Base-by-base conservation (phyloP, 1,284 basidiomycete species). In the Naganishia cerealis region DNA sequence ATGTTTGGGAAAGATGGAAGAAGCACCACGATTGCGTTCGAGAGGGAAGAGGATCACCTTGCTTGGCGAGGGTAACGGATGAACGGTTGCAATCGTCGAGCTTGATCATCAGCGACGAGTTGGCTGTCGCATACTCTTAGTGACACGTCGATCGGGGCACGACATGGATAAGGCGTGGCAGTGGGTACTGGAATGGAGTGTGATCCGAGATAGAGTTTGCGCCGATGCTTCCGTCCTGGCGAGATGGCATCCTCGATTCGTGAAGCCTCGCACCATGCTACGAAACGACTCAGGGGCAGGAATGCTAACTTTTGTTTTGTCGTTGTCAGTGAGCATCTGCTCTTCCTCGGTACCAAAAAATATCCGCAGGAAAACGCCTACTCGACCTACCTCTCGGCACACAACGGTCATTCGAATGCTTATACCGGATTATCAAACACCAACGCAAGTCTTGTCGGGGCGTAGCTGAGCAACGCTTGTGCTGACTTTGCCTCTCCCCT, bases 361-460 rank as follows among this genome's bases (percentile, higher is more conserved):
- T 96, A 88, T 80, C 94, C 94, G 0, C 84, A 86, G 67, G 94
- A 97, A 79, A 96, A 95, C 76, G 94, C 94, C 72, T 97, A 97
- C 78, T 88, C 87, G 42, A 88, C 92, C 85, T 99, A 87, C 79
- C 86, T 99, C 21, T 86, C 92, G 54, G 90, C 92, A 77, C 91
- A 99, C 80, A 92, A 91, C 56, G 96, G 96, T 24, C 81, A 83
- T 70, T 94, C 92, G 3, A 99, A 99, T 78, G 96, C 96, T 3
- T 99, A 88, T 81, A 99, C 96, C 0, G 88, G 90, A 2, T 90
- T 94, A 67, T 88, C 90, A 26, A 92, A 95, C 78, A 99, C 96
- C 40, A 96, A 94, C 80, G 66, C 62, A 36, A 43, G 58, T 55
- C 12, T 96, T 93, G 78, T 89, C 88, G 56, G 50, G 39, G 53